Conservation (phyloP, 352 stramenopile genomes). For the Globisporangium paddicum region DNA sequence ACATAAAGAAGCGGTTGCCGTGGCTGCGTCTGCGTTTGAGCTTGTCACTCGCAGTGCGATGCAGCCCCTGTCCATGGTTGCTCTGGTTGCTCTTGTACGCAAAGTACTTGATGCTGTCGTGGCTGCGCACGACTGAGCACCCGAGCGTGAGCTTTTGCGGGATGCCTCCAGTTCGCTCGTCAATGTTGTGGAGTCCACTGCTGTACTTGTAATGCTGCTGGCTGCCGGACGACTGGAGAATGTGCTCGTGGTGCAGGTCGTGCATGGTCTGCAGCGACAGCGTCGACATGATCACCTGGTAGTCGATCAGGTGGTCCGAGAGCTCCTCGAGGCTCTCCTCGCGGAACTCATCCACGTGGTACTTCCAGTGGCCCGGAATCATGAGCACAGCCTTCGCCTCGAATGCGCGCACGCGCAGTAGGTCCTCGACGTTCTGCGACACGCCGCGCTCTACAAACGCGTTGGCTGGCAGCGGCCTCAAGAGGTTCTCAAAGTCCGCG, state of each 20-base stretch:
- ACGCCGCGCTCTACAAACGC: conserved; percentile 41
- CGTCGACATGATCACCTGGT: conserved; percentile 66
- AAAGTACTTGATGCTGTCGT: conserved; percentile 56
- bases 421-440: conserved; percentile 46
- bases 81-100: conserved; percentile 37
- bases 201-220: not conserved
- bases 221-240: conserved; percentile 1
- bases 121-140: conserved; percentile 45
- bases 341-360: conserved; percentile 31
- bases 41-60: conserved; percentile 4
- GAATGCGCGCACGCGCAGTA: conserved; percentile 41
- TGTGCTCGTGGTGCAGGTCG: conserved; percentile 32
- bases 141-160: conserved; percentile 15
- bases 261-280: conserved; percentile 39
- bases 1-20: conserved; percentile 2
- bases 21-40: not conserved
- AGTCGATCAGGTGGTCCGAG: conserved; percentile 46
- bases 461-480: conserved; percentile 24
- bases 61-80: conserved; percentile 17
- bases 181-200: not conserved
- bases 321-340: conserved; percentile 31
- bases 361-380: conserved; percentile 41
- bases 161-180: not conserved
- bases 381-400: conserved; percentile 42
- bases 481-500: conserved; percentile 26